phyloP scores from a whole-genome alignment of 2,329 filamentous ascomycete genomes.

The Ophiostoma populinum region DNA sequence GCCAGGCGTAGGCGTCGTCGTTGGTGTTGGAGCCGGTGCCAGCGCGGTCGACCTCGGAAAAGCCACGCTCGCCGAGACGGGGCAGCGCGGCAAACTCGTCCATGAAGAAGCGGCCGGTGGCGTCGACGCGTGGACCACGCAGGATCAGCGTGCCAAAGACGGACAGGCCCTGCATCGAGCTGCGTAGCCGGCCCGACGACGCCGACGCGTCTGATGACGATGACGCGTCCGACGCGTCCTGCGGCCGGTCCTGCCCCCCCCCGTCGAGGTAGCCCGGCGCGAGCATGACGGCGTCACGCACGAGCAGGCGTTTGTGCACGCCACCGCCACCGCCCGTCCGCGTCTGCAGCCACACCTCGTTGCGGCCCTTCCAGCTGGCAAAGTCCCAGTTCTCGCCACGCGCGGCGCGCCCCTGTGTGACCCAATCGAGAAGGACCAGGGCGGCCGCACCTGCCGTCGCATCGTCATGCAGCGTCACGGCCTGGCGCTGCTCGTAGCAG shows the following conservation, averaged over 20 bases:
- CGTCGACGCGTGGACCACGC: conserved; percentile 50
- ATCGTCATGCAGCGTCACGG: conserved; percentile 34
- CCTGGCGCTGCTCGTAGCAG: conserved; percentile 69
- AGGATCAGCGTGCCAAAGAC: conserved; percentile 77
- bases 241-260: neutral
- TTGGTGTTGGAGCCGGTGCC: conserved; percentile 28
- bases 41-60: conserved; percentile 29
- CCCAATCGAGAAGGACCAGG: conserved; percentile 83
- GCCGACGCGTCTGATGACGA: neutral
- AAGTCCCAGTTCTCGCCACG: conserved; percentile 83
- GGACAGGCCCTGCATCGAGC: conserved; percentile 57
- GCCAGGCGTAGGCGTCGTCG: conserved; percentile 30
- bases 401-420: conserved; percentile 70
- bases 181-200: conserved; percentile 21
- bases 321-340: too few relatives aligned
- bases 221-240: too few relatives aligned
- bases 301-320: conserved; percentile 39
- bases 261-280: conserved; percentile 16
- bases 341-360: conserved; percentile 54
- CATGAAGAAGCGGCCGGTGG: conserved; percentile 57
- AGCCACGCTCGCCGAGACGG: conserved; percentile 68
- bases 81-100: conserved; percentile 62
- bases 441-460: conserved; percentile 19
- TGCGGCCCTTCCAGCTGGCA: conserved; percentile 60
- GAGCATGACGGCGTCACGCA: conserved; percentile 74